These are phyloP conservation scores for Fusarium miscanthi DNA, from an alignment of 2,329 filamentous ascomycete species.

Conservation along the genomic window DNA sequence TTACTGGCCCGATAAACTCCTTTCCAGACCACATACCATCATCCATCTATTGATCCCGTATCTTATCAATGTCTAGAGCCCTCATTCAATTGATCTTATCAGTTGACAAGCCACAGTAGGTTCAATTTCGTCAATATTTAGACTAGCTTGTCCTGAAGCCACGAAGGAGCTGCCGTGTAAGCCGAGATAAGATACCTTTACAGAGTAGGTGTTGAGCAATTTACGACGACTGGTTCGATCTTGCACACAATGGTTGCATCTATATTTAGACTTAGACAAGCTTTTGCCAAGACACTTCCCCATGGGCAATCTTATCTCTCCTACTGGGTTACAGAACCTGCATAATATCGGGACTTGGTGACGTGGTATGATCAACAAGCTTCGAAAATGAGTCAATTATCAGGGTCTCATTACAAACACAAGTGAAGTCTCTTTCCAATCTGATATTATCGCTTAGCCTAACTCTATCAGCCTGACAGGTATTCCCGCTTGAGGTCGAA, in stretches of 20 bases:
- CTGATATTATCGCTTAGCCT: not conserved
- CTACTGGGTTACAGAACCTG: fast-evolving
- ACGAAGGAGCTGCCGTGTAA: not conserved
- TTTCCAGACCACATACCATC: not conserved
- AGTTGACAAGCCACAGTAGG: not conserved
- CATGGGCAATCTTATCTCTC: not conserved
- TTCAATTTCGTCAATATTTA: not conserved
- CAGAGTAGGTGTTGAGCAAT: not conserved
- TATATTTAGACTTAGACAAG: not conserved
- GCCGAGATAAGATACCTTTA: not conserved
- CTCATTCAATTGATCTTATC: not conserved
- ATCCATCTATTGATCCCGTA: not conserved
- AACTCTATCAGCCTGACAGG: not conserved
- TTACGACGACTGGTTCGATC: not conserved
- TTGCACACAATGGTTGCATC: not conserved
- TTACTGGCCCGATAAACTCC: not conserved
- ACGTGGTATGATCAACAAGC: too few relatives aligned
- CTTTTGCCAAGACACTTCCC: not conserved
- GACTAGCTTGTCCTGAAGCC: not conserved
- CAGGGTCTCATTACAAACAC: too few relatives aligned
- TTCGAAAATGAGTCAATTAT: too few relatives aligned
- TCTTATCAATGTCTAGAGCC: not conserved
- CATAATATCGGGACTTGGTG: not conserved
- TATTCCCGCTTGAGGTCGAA: not conserved
- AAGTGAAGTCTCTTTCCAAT: not conserved